Evolutionary conservation across 2,329 filamentous ascomycete genomes (phyloP).

Genomic region (Pyrenochaeta sp.): DNA sequence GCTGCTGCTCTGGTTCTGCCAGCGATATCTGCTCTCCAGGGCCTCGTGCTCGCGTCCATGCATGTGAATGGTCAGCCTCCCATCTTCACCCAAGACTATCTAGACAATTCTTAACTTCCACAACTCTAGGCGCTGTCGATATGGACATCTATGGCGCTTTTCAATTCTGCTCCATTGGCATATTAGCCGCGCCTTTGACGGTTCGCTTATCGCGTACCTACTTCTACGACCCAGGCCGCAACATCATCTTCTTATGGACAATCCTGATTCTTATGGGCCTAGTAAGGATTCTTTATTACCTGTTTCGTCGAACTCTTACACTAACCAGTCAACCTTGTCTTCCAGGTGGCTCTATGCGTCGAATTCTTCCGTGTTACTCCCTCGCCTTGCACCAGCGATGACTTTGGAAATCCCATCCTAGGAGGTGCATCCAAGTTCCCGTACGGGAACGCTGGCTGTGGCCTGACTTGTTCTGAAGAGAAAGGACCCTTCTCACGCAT

Average conservation of each 20-base stretch:
- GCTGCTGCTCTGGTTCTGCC: constrained; percentile 67
- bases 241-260: constrained; percentile 73
- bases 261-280: constrained; percentile 66
- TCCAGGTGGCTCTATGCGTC: constrained; percentile 68
- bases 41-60: constrained; percentile 65
- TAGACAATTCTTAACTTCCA: constrained; percentile 13
- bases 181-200: constrained; percentile 69
- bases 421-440: constrained; percentile 51
- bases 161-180: constrained; percentile 71
- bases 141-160: constrained; percentile 75
- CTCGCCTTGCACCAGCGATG: constrained; percentile 52
- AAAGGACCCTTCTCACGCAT: constrained; percentile 63
- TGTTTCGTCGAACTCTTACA: no score
- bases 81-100: constrained; percentile 10
- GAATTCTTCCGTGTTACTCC: constrained; percentile 67
- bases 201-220: constrained; percentile 69
- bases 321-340: no score
- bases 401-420: constrained; percentile 49
- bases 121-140: constrained; percentile 64
- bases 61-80: constrained; percentile 63
- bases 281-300: no score
- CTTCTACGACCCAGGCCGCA: constrained; percentile 68
- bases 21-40: constrained; percentile 69
- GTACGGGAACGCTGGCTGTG: constrained; percentile 55
- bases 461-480: constrained; percentile 55